Percentiles rank a stretch among this genome's conserved stretches.
Conservation (phyloP, 2,329 filamentous ascomycete species). For the Myriosclerotinia scirpicola region DNA sequence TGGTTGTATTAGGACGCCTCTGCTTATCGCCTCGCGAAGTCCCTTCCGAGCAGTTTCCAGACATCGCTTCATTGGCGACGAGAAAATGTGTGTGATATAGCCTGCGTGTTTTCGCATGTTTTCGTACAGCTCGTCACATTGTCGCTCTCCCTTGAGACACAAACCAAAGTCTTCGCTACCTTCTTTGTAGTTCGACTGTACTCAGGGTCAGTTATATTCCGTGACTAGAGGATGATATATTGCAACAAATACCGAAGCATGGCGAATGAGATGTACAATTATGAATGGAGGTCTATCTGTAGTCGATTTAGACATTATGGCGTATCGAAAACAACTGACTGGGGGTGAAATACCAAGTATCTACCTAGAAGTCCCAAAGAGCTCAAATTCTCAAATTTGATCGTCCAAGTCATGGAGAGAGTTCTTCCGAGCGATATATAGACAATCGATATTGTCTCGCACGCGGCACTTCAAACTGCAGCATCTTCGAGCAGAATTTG, state of each 20-base stretch:
- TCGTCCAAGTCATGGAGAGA: not conserved
- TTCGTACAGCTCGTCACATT: constrained; percentile 9
- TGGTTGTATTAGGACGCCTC: not conserved
- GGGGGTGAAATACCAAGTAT: too few relatives aligned
- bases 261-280: not conserved
- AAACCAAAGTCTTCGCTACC: not conserved
- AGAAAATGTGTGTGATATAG: constrained; percentile 8
- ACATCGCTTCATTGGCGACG: constrained; percentile 10
- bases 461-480: too few relatives aligned
- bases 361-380: not conserved
- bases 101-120: constrained; percentile 4
- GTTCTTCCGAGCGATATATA: not conserved
- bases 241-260: not conserved
- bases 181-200: not conserved
- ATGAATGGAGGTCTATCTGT: not conserved
- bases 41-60: constrained; percentile 11
- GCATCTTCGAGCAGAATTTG: not conserved
- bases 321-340: not conserved
- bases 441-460: not conserved
- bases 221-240: not conserved
- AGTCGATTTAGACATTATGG: not conserved
- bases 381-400: not conserved
- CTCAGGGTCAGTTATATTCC: not conserved
- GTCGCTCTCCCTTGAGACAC: not conserved
- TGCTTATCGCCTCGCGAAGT: not conserved